phyloP scores from a whole-genome alignment of 345 rosid genomes.

The Arabis hirsuta region DNA sequence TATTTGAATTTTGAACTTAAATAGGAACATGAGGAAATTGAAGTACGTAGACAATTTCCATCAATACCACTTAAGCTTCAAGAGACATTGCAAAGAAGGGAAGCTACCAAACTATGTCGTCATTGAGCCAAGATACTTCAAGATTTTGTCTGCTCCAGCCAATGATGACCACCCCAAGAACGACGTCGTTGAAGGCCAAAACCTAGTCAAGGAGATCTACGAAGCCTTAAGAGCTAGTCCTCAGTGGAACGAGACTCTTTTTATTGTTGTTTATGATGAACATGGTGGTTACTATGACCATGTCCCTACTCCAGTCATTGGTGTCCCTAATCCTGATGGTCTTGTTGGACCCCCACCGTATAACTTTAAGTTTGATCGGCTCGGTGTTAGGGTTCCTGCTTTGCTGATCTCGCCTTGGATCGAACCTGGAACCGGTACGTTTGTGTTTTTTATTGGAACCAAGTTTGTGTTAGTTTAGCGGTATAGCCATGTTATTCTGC shows the following conservation, averaged over 20 bases:
- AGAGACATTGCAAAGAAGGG: conserved; percentile 72
- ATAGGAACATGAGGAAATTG: conserved; percentile 75
- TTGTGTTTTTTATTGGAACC: background rate
- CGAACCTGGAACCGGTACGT: conserved; percentile 73
- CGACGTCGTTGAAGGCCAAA: conserved; percentile 78
- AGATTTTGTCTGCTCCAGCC: conserved; percentile 59
- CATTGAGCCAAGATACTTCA: conserved; percentile 74
- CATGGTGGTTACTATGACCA: conserved; percentile 97
- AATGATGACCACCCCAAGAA: conserved; percentile 90
- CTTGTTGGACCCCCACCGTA: conserved; percentile 65
- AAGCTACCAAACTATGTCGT: conserved; percentile 87
- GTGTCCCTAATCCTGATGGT: conserved; percentile 85
- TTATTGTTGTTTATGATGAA: conserved; percentile 70
- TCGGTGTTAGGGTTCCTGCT: conserved; percentile 79
- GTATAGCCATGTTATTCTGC: background rate
- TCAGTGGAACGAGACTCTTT: conserved; percentile 77
- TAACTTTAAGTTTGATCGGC: conserved; percentile 77
- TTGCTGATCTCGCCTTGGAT: conserved; percentile 87
- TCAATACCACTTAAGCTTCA: conserved; percentile 63
- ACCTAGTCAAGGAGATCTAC: conserved; percentile 74
- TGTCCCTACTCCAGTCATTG: conserved; percentile 74
- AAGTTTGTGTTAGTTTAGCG: background rate
- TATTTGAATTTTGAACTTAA: background rate
- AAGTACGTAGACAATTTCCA: conserved; percentile 79
- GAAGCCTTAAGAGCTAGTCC: conserved; percentile 85